A percentile compares a stretch with the other conserved stretches of the same genome.
These are phyloP conservation scores for Colletotrichum cuscutae DNA, from an alignment of 2,329 filamentous ascomycete species.

Conservation along the genomic window DNA sequence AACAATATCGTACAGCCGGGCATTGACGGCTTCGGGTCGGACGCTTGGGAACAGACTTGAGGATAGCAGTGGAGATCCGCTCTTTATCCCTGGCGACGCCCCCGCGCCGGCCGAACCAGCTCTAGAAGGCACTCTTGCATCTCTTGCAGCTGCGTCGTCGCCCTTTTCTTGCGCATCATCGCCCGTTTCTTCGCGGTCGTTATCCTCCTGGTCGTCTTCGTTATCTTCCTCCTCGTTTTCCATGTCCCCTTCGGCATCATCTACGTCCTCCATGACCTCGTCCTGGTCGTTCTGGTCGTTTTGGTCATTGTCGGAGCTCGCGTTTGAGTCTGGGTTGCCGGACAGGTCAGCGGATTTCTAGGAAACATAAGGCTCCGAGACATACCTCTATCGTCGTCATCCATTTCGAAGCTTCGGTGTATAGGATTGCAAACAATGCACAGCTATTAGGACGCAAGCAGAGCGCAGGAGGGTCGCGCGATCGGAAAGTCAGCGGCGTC, in stretches of 20 bases:
- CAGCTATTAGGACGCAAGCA: background rate
- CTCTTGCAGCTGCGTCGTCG: slow-evolving; percentile 55
- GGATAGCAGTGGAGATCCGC: slow-evolving; percentile 19
- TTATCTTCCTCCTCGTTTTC: slow-evolving; percentile 47
- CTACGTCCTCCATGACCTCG: slow-evolving; percentile 66
- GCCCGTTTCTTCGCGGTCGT: slow-evolving; percentile 48
- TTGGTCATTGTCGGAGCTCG: slow-evolving; percentile 57
- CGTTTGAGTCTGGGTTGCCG: slow-evolving; percentile 46
- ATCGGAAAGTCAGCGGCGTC: background rate
- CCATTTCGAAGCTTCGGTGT: slow-evolving; percentile 35
- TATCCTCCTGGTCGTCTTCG: slow-evolving; percentile 47
- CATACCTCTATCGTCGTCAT: slow-evolving; percentile 43
- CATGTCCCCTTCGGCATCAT: slow-evolving; percentile 48
- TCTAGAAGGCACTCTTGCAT: slow-evolving; percentile 35
- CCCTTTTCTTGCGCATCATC: slow-evolving; percentile 42
- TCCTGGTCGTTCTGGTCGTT: slow-evolving; percentile 63
- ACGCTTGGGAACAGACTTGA: slow-evolving; percentile 52
- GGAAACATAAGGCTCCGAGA: too few species aligned
- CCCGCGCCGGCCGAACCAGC: slow-evolving; percentile 39
- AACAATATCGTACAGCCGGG: slow-evolving; percentile 90
- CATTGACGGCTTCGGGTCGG: slow-evolving; percentile 82
- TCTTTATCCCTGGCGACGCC: slow-evolving; percentile 26
- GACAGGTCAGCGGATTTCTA: background rate
- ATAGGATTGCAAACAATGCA: background rate
- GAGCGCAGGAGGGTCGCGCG: background rate